A percentile compares a stretch with the other conserved stretches of the same genome.
These are phyloP conservation scores for Gorgonomyces haynaldii DNA, from an alignment of 192 early-diverging fungal genomes.

Conservation along the genomic window DNA sequence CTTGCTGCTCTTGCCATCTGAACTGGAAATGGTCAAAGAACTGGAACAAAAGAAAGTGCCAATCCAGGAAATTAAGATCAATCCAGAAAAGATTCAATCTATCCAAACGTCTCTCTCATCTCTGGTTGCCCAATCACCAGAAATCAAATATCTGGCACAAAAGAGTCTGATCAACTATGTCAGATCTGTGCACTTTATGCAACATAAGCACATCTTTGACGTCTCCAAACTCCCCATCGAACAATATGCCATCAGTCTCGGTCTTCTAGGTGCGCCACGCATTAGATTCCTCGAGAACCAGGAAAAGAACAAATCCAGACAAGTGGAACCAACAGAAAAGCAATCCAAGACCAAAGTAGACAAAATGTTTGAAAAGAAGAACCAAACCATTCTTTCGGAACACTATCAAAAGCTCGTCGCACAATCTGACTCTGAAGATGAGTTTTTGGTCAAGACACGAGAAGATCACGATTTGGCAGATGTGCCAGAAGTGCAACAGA, in stretches of 20 bases:
- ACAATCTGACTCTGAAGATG: slow-evolving; percentile 53
- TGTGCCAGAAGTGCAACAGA: slow-evolving; percentile 17
- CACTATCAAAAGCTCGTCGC: slow-evolving; percentile 75
- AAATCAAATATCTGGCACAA: slow-evolving; percentile 94
- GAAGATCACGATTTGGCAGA: slow-evolving; percentile 64
- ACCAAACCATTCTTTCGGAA: slow-evolving; percentile 77
- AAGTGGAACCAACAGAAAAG: slow-evolving; percentile 8
- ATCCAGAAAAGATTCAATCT: slow-evolving; percentile 66
- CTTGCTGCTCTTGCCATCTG: slow-evolving; percentile 77
- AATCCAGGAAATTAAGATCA: slow-evolving; percentile 80
- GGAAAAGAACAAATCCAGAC: slow-evolving; percentile 54
- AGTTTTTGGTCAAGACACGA: slow-evolving; percentile 77
- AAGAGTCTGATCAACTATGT: slow-evolving; percentile 93
- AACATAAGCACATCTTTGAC: slow-evolving; percentile 83
- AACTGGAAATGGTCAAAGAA: slow-evolving; percentile 68
- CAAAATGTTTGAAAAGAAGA: slow-evolving; percentile 87
- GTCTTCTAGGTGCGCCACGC: slow-evolving; percentile 89
- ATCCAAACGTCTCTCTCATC: slow-evolving; percentile 76
- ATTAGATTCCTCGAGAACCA: slow-evolving; percentile 79
- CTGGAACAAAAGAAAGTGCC: slow-evolving; percentile 69
- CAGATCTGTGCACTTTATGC: slow-evolving; percentile 81
- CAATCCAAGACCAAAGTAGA: slow-evolving; percentile 73
- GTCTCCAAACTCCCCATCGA: slow-evolving; percentile 77
- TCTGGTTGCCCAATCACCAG: slow-evolving; percentile 84
- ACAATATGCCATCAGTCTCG: slow-evolving; percentile 75